Evolutionary conservation across 208 protist species (phyloP).

Genomic region (Crithidia fasciculata): DNA sequence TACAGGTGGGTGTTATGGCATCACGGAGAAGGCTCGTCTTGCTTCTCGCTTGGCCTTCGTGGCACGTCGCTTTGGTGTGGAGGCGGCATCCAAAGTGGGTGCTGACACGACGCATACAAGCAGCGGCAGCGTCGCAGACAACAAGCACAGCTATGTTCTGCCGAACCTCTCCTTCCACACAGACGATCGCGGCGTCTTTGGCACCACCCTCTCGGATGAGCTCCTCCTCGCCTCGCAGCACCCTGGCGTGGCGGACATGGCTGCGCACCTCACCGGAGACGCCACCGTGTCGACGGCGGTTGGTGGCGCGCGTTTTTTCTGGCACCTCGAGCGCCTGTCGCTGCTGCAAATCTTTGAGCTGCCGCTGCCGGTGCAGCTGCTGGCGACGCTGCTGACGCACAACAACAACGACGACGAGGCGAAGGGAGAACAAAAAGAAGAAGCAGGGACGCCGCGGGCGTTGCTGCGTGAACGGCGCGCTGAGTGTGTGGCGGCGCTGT

Average conservation of each 20-base stretch:
- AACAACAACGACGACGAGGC: neutral
- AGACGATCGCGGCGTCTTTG: conserved; percentile 89
- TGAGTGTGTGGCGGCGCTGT: neutral
- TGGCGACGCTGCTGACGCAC: conserved; percentile 13
- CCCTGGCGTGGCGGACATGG: conserved; percentile 24
- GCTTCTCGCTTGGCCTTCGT: neutral
- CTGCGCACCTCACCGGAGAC: neutral
- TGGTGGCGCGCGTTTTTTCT: conserved; percentile 32
- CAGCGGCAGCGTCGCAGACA: neutral
- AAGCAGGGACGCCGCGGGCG: neutral
- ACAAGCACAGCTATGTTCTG: conserved; percentile 12
- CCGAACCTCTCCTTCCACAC: conserved; percentile 80
- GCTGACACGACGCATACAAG: neutral
- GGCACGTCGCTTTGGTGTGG: neutral
- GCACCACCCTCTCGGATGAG: conserved; percentile 66
- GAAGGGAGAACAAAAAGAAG: neutral
- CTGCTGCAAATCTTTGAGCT: conserved; percentile 64
- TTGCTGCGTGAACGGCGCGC: neutral
- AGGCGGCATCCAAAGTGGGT: neutral
- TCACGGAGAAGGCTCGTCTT: conserved; percentile 11
- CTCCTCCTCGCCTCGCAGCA: conserved; percentile 55
- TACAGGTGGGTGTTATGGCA: conserved; percentile 1
- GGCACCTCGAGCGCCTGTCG: conserved; percentile 55
- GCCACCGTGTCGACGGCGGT: neutral
- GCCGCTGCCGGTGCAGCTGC: conserved; percentile 52